A percentile compares a stretch with the other conserved stretches of the same genome.
Conservation (phyloP, 805 yeast genomes). For the Komagataella populi region DNA sequence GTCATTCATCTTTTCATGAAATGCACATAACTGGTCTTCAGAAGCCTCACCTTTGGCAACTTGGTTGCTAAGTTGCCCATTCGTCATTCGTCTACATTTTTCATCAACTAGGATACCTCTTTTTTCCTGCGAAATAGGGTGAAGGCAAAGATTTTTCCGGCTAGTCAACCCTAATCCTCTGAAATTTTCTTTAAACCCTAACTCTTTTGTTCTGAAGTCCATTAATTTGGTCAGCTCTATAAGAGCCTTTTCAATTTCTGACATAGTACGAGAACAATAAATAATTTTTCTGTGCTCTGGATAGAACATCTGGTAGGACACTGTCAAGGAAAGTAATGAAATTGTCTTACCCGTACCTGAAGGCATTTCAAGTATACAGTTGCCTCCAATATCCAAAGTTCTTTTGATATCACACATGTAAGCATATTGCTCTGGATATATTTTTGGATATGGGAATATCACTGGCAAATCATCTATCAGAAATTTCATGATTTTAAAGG, state of each 20-base stretch:
- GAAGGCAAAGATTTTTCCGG: conserved; percentile 88
- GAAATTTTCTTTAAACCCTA: conserved; percentile 83
- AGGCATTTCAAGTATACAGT: conserved; percentile 96
- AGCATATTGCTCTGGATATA: conserved; percentile 96
- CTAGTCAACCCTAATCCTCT: conserved; percentile 89
- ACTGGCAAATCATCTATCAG: conserved; percentile 93
- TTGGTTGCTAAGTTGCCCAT: conserved; percentile 69
- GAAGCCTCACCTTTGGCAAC: conserved; percentile 46
- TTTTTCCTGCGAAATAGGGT: conserved; percentile 76
- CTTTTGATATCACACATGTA: conserved; percentile 94
- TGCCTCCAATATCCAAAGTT: conserved; percentile 92
- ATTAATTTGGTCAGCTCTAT: conserved; percentile 81
- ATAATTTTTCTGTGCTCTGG: conserved; percentile 91
- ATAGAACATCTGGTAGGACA: conserved; percentile 87
- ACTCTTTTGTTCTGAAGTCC: conserved; percentile 72
- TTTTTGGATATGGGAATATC: conserved; percentile 89
- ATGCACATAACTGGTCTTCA: conserved; percentile 58
- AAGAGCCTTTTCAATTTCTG: conserved; percentile 94
- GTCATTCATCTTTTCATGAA: conserved; percentile 80
- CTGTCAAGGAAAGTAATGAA: conserved; percentile 78
- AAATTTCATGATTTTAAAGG: conserved; percentile 35
- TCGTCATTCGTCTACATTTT: conserved; percentile 87
- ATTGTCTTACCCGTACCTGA: conserved; percentile 98
- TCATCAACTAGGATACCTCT: conserved; percentile 93
- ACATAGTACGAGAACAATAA: conserved; percentile 98